Evolutionary conservation across 352 stramenopile species (phyloP).

Genomic region (Globisporangium barbulae): DNA sequence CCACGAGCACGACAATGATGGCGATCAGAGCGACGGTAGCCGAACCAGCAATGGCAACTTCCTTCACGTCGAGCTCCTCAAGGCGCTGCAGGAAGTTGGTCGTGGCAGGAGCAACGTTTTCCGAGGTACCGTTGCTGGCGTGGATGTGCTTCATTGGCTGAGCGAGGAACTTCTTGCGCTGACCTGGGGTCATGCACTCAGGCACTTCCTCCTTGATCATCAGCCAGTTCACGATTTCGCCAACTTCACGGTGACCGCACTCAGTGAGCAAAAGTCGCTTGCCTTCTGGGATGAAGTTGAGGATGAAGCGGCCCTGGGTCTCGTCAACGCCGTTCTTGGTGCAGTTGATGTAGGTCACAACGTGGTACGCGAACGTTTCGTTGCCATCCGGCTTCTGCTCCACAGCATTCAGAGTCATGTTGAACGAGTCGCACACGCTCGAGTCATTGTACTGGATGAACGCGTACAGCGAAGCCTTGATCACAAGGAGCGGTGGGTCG

Average conservation of each 20-base stretch:
- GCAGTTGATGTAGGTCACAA: constrained; percentile 85
- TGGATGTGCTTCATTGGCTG: constrained; percentile 89
- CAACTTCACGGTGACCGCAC: constrained; percentile 79
- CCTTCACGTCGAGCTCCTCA: constrained; percentile 57
- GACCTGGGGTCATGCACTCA: constrained; percentile 74
- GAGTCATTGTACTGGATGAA: constrained; percentile 87
- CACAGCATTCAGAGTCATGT: constrained; percentile 84
- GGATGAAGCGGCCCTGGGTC: constrained; percentile 74
- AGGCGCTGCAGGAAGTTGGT: constrained; percentile 69
- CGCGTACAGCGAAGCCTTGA: constrained; percentile 83
- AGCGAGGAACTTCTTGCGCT: constrained; percentile 77
- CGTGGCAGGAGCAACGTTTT: constrained; percentile 36
- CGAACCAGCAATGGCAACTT: constrained; percentile 64
- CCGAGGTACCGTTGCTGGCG: constrained; percentile 54
- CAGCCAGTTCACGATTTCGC: constrained; percentile 86
- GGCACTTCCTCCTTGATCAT: constrained; percentile 79
- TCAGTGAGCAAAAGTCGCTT: constrained; percentile 76
- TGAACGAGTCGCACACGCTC: constrained; percentile 78
- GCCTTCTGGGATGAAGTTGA: constrained; percentile 83
- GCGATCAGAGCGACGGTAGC: constrained; percentile 60
- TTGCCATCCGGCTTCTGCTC: constrained; percentile 79
- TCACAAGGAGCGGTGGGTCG: constrained; percentile 70
- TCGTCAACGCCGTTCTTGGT: constrained; percentile 71
- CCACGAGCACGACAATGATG: constrained; percentile 56
- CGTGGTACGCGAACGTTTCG: constrained; percentile 73